A percentile compares a stretch with the other conserved stretches of the same genome.
These are phyloP conservation scores for Trametes meyenii DNA, from an alignment of 768 basidiomycete species.

Conservation along the genomic window DNA sequence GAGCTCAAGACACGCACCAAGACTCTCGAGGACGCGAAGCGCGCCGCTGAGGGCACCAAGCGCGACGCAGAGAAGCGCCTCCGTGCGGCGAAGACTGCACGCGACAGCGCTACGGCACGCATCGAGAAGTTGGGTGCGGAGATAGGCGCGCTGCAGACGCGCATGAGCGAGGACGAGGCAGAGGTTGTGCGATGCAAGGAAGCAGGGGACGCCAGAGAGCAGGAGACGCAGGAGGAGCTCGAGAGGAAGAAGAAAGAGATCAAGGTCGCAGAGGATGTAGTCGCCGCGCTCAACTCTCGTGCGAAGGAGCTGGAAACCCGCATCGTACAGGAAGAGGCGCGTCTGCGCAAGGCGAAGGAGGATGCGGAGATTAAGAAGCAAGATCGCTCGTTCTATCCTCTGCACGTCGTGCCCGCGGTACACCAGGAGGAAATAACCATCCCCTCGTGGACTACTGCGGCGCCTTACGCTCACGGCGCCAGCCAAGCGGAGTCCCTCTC, in stretches of 20 bases:
- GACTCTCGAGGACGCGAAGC: constrained; percentile 82
- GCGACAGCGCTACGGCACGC: constrained; percentile 62
- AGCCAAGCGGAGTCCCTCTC: constrained; percentile 13
- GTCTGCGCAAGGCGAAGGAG: constrained; percentile 59
- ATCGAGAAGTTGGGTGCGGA: constrained; percentile 64
- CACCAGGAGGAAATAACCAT: constrained; percentile 26
- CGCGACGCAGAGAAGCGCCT: constrained; percentile 90
- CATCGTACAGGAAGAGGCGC: constrained; percentile 63
- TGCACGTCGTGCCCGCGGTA: constrained; percentile 30
- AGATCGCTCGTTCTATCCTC: constrained; percentile 41
- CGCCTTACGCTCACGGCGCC: constrained; percentile 8
- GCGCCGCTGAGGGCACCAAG: constrained; percentile 76
- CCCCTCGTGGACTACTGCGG: constrained; percentile 23
- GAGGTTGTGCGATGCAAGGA: constrained; percentile 39
- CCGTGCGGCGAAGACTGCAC: constrained; percentile 63
- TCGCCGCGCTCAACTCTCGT: constrained; percentile 61
- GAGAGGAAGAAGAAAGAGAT: constrained; percentile 57
- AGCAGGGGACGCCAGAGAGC: constrained; percentile 26
- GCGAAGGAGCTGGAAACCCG: constrained; percentile 76
- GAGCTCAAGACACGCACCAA: constrained; percentile 88
- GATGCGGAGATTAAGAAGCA: constrained; percentile 55
- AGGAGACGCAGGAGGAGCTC: constrained; percentile 43
- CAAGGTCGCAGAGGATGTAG: constrained; percentile 65
- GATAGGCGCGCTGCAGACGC: constrained; percentile 57
- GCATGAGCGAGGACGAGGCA: constrained; percentile 56